Evolutionary conservation across 2,329 filamentous ascomycete species (phyloP).

Genomic region (Pseudopithomyces maydicus): DNA sequence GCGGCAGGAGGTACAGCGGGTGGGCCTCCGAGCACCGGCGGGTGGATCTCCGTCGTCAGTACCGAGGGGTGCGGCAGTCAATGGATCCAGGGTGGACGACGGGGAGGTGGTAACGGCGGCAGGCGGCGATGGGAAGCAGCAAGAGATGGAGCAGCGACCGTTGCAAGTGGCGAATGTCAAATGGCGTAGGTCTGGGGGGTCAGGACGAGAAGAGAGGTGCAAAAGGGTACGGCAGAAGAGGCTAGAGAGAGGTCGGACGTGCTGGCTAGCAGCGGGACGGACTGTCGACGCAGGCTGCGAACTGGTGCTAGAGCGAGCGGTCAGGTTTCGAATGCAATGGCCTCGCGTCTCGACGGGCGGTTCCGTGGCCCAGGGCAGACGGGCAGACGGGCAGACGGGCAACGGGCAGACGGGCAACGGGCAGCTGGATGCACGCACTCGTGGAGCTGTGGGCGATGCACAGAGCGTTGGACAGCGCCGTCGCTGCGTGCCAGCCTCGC

Average conservation of each 20-base stretch:
- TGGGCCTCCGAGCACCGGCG: constrained; percentile 21
- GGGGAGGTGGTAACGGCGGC: constrained; percentile 8
- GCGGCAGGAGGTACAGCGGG: neutral
- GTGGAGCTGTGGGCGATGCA: constrained; percentile 2
- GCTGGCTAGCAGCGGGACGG: constrained; percentile 12
- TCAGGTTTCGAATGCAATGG: neutral
- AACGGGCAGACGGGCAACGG: neutral
- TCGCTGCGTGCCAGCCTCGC: constrained; percentile 20
- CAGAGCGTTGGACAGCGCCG: constrained; percentile 12
- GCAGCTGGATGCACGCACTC: neutral
- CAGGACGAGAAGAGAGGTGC: constrained; percentile 8
- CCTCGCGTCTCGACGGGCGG: constrained; percentile 7
- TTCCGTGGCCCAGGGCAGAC: constrained; percentile 4
- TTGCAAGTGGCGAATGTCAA: constrained; percentile 13
- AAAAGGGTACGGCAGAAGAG: constrained; percentile 14
- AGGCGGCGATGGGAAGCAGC: neutral
- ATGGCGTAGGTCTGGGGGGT: constrained; percentile 9
- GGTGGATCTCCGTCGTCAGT: constrained; percentile 15
- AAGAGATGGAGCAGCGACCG: constrained; percentile 19
- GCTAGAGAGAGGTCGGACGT: constrained; percentile 9
- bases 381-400: neutral
- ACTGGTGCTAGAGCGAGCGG: constrained; percentile 5
- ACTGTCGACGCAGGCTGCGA: neutral
- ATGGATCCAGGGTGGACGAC: constrained; percentile 8
- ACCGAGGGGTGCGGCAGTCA: constrained; percentile 17